Percentiles rank a stretch among this genome's conserved stretches.
Conservation (phyloP, 176 grass and related monocot genomes). For the Cenchrus americanus region DNA sequence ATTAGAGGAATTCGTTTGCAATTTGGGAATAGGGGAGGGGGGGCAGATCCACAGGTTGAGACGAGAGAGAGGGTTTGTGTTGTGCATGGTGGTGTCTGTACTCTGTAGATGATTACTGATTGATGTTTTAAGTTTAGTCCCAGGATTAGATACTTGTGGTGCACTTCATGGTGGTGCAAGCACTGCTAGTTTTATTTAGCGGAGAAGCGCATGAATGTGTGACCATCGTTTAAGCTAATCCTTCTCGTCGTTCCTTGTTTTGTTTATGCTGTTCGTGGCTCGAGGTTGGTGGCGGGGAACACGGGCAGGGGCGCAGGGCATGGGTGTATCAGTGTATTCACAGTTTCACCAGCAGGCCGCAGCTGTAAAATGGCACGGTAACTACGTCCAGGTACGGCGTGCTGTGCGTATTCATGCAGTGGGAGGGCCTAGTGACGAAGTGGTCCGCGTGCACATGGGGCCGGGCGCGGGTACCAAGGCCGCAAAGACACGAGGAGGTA, state of each 20-base stretch:
- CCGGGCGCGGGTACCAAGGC: background rate
- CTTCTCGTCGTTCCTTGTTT: background rate
- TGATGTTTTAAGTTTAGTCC: background rate
- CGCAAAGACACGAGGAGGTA: background rate
- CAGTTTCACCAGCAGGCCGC: background rate
- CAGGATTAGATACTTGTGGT: background rate
- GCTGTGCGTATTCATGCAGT: background rate
- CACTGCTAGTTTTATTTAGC: too few species aligned
- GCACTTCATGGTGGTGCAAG: background rate
- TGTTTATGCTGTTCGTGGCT: constrained; percentile 5
- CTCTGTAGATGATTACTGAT: background rate
- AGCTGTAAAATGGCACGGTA: background rate
- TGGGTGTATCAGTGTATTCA: too few species aligned
- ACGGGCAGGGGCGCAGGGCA: background rate
- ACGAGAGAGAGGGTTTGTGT: too few species aligned
- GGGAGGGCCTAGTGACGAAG: background rate
- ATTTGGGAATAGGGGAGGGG: background rate
- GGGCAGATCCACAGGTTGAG: background rate
- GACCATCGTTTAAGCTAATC: background rate
- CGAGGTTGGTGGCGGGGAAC: background rate
- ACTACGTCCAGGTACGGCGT: background rate
- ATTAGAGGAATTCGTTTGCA: background rate
- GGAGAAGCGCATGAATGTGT: background rate
- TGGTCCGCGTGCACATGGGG: background rate
- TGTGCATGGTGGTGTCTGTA: background rate